A percentile compares a stretch with the other conserved stretches of the same genome.
These are phyloP conservation scores for Neospermospora avenae DNA, from an alignment of 2,329 filamentous ascomycete species.

Conservation along the genomic window DNA sequence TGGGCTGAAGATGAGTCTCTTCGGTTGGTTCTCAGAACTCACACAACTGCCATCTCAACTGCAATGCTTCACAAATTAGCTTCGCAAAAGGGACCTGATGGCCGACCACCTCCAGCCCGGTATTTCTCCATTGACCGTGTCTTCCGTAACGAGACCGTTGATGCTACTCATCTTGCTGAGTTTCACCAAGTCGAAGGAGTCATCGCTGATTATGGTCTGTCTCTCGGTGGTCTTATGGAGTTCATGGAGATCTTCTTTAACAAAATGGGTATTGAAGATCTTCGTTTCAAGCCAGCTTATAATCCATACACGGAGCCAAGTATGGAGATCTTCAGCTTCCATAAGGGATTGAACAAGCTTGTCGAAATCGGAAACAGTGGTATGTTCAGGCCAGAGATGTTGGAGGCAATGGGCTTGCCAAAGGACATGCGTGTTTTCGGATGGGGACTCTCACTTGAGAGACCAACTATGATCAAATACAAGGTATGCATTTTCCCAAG, in stretches of 20 bases:
- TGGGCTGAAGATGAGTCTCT: constrained; percentile 87
- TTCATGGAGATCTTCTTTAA: constrained; percentile 95
- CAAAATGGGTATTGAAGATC: constrained; percentile 85
- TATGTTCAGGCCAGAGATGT: constrained; percentile 98
- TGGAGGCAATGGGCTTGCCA: constrained; percentile 90
- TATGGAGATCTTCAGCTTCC: constrained; percentile 98
- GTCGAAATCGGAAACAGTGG: constrained; percentile 98
- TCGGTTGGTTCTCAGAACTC: constrained; percentile 86
- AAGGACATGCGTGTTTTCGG: constrained; percentile 92
- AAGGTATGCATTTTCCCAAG: constrained; percentile 24
- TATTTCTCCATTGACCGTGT: constrained; percentile 99
- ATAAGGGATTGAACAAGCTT: constrained; percentile 83
- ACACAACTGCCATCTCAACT: constrained; percentile 90
- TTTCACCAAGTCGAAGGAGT: constrained; percentile 99
- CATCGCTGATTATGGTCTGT: constrained; percentile 93
- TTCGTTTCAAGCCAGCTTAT: constrained; percentile 97
- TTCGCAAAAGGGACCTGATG: constrained; percentile 70
- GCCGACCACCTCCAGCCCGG: constrained; percentile 65
- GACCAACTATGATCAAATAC: constrained; percentile 75
- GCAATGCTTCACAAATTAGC: constrained; percentile 90
- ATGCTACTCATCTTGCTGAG: constrained; percentile 93
- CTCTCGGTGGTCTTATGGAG: constrained; percentile 86
- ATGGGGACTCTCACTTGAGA: constrained; percentile 86
- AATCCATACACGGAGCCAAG: constrained; percentile 93
- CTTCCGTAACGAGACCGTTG: constrained; percentile 96